A percentile compares a stretch with the other conserved stretches of the same genome.
phyloP scores from a whole-genome alignment of 179 eudicot genomes.

The Beta corolliflora region DNA sequence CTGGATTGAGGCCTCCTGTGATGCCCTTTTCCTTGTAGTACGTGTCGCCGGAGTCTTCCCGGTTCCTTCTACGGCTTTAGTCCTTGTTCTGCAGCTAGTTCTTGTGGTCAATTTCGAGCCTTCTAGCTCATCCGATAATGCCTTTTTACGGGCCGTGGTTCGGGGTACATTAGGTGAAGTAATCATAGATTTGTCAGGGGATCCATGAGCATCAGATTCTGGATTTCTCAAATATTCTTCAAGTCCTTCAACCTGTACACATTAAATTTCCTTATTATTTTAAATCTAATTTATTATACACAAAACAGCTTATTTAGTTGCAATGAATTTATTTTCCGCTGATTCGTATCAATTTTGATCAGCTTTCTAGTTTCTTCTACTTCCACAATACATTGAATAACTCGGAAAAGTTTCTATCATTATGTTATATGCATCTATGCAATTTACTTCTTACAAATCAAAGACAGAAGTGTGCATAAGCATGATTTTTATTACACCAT shows the following conservation, averaged over 20 bases:
- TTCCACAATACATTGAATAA: not conserved
- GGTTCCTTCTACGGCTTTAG: constrained; percentile 18
- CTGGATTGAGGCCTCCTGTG: constrained; percentile 26
- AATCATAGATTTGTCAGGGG: constrained; percentile 45
- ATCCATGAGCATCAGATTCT: constrained; percentile 37
- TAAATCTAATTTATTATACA: no score
- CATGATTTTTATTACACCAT: not conserved
- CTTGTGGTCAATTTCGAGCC: constrained; percentile 39
- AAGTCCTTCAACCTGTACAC: constrained; percentile 72
- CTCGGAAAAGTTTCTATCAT: not conserved
- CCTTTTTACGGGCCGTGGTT: constrained; percentile 44
- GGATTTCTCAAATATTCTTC: constrained; percentile 49
- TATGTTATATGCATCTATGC: not conserved
- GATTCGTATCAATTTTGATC: not conserved
- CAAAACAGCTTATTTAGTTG: no score
- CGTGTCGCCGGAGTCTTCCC: constrained; percentile 34
- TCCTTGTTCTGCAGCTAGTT: constrained; percentile 41
- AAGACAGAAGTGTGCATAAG: not conserved
- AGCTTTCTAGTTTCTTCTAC: not conserved
- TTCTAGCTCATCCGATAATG: constrained; percentile 33
- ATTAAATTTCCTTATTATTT: not conserved
- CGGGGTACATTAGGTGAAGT: constrained; percentile 42
- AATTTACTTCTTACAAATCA: not conserved
- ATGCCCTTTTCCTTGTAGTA: constrained; percentile 30
- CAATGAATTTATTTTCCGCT: no score